Evolutionary conservation across 2,329 filamentous ascomycete genomes (phyloP).

Genomic region (Colletotrichum scovillei): DNA sequence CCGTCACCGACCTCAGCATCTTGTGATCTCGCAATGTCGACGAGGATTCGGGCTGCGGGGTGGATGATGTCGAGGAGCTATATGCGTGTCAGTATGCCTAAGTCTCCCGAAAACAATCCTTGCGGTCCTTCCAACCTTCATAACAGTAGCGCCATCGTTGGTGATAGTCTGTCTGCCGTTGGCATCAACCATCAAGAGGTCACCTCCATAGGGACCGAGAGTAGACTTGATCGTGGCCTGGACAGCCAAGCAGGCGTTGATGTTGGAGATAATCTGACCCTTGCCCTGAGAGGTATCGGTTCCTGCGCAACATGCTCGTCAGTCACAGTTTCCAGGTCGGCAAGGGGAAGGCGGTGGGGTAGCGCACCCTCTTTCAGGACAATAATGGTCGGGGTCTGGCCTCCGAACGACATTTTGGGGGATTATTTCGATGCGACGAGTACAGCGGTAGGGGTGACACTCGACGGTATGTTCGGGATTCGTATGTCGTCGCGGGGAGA

Average conservation of each 20-base stretch:
- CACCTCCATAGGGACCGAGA: slow-evolving; percentile 94
- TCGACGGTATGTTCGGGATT: not conserved
- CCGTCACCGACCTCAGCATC: slow-evolving; percentile 99
- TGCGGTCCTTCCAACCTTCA: slow-evolving; percentile 77
- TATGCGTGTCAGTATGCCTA: not conserved
- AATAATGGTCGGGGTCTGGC: slow-evolving; percentile 97
- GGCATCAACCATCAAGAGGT: slow-evolving; percentile 93
- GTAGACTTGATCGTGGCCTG: slow-evolving; percentile 97
- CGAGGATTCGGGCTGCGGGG: slow-evolving; percentile 95
- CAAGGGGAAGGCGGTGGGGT: slow-evolving; percentile 50
- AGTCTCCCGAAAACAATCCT: not conserved
- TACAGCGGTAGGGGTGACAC: not conserved
- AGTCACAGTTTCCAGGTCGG: slow-evolving; percentile 38
- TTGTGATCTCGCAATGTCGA: slow-evolving; percentile 98
- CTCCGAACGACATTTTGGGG: slow-evolving; percentile 88
- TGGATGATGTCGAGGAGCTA: slow-evolving; percentile 98
- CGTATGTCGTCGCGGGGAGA: slow-evolving; percentile 23
- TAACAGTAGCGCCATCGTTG: slow-evolving; percentile 98
- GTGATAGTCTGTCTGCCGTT: slow-evolving; percentile 98
- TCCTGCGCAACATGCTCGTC: slow-evolving; percentile 63
- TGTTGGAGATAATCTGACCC: slow-evolving; percentile 96
- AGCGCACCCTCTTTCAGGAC: slow-evolving; percentile 93
- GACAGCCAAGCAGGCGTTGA: slow-evolving; percentile 96
- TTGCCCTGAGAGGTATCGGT: slow-evolving; percentile 98
- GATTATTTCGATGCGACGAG: not conserved